Evolutionary conservation across 2,329 filamentous ascomycete species (phyloP).

Genomic region (Celoporthe dispersa): DNA sequence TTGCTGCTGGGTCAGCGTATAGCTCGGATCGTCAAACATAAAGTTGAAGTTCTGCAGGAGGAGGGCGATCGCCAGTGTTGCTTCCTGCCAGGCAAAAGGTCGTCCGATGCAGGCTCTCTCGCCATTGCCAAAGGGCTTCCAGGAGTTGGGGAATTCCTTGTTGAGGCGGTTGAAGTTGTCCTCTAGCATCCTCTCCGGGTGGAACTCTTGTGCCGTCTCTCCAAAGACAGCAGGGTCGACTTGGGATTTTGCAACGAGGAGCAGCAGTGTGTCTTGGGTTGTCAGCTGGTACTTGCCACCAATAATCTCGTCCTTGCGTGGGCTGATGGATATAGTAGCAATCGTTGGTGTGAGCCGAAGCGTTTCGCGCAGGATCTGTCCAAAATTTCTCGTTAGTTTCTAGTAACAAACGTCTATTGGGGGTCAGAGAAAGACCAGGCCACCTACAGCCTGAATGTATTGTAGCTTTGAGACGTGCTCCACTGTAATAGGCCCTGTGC

Average conservation of each 20-base stretch:
- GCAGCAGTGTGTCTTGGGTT: conserved; percentile 53
- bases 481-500: conserved; percentile 58
- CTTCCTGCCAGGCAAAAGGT: conserved; percentile 77
- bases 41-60: conserved; percentile 76
- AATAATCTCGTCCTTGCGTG: conserved; percentile 56
- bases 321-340: conserved; percentile 57
- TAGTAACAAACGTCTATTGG: not conserved
- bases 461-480: conserved; percentile 67
- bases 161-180: conserved; percentile 66
- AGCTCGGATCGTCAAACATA: conserved; percentile 62
- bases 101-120: conserved; percentile 73
- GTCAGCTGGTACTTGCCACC: conserved; percentile 65
- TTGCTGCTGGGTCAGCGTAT: conserved; percentile 58
- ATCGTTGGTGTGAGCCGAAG: conserved; percentile 67
- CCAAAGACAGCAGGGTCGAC: conserved; percentile 68
- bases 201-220: conserved; percentile 66
- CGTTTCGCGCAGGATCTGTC: conserved; percentile 64
- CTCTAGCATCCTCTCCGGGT: conserved; percentile 73
- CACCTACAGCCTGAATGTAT: conserved; percentile 62
- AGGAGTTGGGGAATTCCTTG: conserved; percentile 64
- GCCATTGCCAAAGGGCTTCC: conserved; percentile 69
- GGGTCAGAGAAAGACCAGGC: not conserved
- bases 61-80: conserved; percentile 63
- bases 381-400: conserved; percentile 15
- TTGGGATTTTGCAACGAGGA: conserved; percentile 60